Base-by-base conservation (phyloP, 1,284 basidiomycete species). In the Tilletiopsis washingtonensis region DNA sequence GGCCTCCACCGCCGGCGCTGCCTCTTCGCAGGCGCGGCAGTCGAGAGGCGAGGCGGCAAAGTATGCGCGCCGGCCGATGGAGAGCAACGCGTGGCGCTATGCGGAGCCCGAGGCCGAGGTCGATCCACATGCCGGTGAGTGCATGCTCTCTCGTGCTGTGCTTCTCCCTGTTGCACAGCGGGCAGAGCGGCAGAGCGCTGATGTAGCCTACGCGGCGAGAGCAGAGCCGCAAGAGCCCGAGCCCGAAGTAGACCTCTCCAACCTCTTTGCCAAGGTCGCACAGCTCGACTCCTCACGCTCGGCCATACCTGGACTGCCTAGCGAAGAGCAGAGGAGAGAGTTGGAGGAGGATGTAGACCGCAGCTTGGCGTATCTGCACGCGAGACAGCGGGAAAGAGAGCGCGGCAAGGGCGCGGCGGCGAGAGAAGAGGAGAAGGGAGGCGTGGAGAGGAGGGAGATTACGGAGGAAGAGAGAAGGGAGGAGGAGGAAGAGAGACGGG, bases 191-290 rank as follows among this genome's bases (percentile, higher is more conserved):
- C n/a, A n/a, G n/a, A n/a, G n/a, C n/a, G n/a, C n/a, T n/a, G n/a
- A n/a, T n/a, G n/a, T n/a, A n/a, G n/a, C n/a, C n/a, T n/a, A n/a
- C n/a, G n/a, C n/a, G n/a, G n/a, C n/a, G n/a, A n/a, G n/a, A n/a
- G n/a, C n/a, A n/a, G n/a, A n/a, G n/a, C n/a, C n/a, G n/a, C n/a
- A n/a, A n/a, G n/a, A n/a, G n/a, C n/a, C n/a, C n/a, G 70, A 71
- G 24, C 57, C 68, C 9, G 69, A 71, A 43, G 61, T 72, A 9
- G 69, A 72, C 44, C 51, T 71, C 14, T 56, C 61, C 21, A 45
- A 45, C 15, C 56, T 72, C 4, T 45, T 63, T 5, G 65, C 54
- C 14, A 51, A 58, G 14, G 62, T 72, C 3, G 56, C 59, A 1
- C 52, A 62, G 1, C 40, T 67, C 3, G 67, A 60, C 20, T 41